phyloP scores from a whole-genome alignment of 1,284 basidiomycete genomes.

The Puccinia brachypodii region DNA sequence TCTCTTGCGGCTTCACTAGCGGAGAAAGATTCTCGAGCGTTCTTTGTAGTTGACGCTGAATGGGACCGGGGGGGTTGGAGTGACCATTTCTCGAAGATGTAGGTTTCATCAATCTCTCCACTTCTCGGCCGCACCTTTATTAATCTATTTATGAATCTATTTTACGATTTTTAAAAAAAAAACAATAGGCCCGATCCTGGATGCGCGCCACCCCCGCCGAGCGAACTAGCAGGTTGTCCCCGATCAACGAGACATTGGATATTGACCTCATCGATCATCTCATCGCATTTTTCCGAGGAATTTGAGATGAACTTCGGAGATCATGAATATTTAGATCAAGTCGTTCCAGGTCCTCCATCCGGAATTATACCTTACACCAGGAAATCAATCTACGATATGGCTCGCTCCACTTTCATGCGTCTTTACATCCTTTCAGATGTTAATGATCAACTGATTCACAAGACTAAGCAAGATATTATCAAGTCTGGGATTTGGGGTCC shows the following conservation, averaged over 20 bases:
- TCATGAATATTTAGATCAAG: not conserved
- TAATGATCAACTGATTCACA: slow-evolving; percentile 20
- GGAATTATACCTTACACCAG: slow-evolving; percentile 34
- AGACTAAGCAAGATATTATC: slow-evolving; percentile 38
- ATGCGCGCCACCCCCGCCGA: slow-evolving; percentile 37
- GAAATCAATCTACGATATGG: slow-evolving; percentile 41
- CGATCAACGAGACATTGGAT: slow-evolving; percentile 44
- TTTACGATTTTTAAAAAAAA: slow-evolving; percentile 16
- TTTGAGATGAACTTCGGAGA: slow-evolving; percentile 25
- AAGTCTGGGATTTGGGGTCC: slow-evolving; percentile 20
- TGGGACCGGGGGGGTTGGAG: slow-evolving; percentile 43
- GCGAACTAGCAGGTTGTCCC: slow-evolving; percentile 38
- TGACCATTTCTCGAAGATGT: slow-evolving; percentile 31
- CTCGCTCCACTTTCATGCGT: slow-evolving; percentile 8
- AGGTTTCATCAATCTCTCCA: not conserved
- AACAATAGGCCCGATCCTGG: slow-evolving; percentile 37
- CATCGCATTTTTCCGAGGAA: slow-evolving; percentile 29
- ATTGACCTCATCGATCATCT: slow-evolving; percentile 40
- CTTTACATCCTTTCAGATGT: slow-evolving; percentile 12
- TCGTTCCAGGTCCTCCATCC: not conserved
- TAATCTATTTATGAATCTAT: not conserved
- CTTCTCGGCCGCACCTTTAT: not conserved
- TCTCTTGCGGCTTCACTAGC: slow-evolving; percentile 25
- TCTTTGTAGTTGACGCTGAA: slow-evolving; percentile 41
- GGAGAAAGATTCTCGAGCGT: slow-evolving; percentile 27